phyloP scores from a whole-genome alignment of 805 yeast species.

The Metschnikowia cubensis region DNA sequence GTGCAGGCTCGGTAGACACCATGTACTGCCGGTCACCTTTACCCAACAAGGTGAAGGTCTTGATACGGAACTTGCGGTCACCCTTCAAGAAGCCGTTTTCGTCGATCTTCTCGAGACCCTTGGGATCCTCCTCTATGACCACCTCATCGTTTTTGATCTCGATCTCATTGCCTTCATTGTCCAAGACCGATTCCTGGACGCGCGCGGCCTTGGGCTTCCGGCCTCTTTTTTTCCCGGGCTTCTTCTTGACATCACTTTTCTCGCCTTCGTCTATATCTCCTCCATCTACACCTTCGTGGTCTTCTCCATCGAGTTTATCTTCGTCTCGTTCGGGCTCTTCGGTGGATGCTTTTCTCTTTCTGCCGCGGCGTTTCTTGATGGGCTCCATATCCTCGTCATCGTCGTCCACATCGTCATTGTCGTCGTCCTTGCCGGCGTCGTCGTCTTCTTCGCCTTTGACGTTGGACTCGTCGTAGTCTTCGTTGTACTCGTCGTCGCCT shows the following conservation, averaged over 20 bases:
- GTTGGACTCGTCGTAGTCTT: slow-evolving; percentile 17
- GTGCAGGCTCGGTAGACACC: slow-evolving; percentile 95
- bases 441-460: slow-evolving; percentile 17
- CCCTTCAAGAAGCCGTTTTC: slow-evolving; percentile 63
- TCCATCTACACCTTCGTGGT: slow-evolving; percentile 4
- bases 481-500: slow-evolving; percentile 18
- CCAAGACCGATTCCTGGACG: slow-evolving; percentile 44
- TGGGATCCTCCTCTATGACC: slow-evolving; percentile 62
- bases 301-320: slow-evolving; percentile 3
- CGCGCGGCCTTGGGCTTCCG: slow-evolving; percentile 37
- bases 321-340: slow-evolving; percentile 17
- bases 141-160: slow-evolving; percentile 73
- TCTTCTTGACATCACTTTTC: slow-evolving; percentile 22
- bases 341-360: slow-evolving; percentile 16
- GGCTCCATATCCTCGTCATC: slow-evolving; percentile 6
- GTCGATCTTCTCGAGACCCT: slow-evolving; percentile 74
- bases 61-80: slow-evolving; percentile 69
- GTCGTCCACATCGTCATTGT: slow-evolving; percentile 10
- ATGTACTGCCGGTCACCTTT: slow-evolving; percentile 74
- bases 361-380: slow-evolving; percentile 12
- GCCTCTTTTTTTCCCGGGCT: slow-evolving; percentile 25
- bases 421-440: slow-evolving; percentile 16
- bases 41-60: slow-evolving; percentile 60
- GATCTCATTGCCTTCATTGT: slow-evolving; percentile 66
- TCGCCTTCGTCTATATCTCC: slow-evolving; percentile 8